Conservation (phyloP, 129 eudicot genomes). For the Heracleum sosnowskyi region DNA sequence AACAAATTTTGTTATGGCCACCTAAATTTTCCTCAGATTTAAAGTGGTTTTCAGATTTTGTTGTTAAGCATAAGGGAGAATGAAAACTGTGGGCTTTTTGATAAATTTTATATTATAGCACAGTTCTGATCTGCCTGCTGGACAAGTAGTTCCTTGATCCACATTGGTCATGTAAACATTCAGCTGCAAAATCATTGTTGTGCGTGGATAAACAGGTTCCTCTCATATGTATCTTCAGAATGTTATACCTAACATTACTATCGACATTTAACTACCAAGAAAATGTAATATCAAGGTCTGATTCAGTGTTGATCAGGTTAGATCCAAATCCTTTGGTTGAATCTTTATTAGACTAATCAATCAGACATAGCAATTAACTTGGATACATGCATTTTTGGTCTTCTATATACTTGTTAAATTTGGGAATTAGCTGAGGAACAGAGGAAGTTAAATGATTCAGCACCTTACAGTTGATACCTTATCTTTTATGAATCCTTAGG, state of each 20-base stretch:
- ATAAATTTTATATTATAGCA: no score
- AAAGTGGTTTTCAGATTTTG: not conserved
- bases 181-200: not conserved
- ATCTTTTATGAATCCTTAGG: not conserved
- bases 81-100: not conserved
- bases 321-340: no score
- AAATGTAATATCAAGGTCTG: not conserved
- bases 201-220: not conserved
- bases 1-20: not conserved
- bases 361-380: no score
- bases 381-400: not conserved
- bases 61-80: not conserved
- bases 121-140: no score
- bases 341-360: no score
- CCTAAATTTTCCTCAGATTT: not conserved
- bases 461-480: not conserved
- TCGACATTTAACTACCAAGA: not conserved
- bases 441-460: not conserved
- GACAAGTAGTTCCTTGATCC: not conserved
- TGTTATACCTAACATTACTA: not conserved
- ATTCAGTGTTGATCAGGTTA: no score
- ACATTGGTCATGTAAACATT: not conserved
- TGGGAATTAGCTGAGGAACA: not conserved
- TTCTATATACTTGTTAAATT: not conserved
- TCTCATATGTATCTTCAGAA: not conserved